Evolutionary conservation across 495 filamentous ascomycete genomes (phyloP).

Genomic region (Daldinia loculata): DNA sequence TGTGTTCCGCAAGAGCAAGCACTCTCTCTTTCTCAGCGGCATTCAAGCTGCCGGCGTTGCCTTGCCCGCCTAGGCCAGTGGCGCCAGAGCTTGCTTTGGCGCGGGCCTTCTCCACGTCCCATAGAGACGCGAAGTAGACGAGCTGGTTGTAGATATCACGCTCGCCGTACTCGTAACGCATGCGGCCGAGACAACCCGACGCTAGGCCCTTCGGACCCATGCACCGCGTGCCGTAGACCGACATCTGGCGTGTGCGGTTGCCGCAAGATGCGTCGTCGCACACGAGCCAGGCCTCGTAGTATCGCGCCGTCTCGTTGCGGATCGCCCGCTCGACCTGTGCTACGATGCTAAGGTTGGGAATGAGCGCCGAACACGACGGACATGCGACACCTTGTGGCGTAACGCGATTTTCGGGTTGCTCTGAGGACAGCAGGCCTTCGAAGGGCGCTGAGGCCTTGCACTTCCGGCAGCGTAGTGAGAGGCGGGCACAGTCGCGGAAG

Average conservation of each 20-base stretch:
- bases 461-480: conserved; percentile 79
- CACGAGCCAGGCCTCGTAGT: conserved; percentile 91
- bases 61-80: conserved; percentile 46
- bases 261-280: conserved; percentile 91
- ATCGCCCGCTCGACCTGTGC: conserved; percentile 88
- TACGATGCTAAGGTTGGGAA: conserved; percentile 77
- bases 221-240: conserved; percentile 89
- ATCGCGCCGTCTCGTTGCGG: conserved; percentile 76
- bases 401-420: conserved; percentile 57
- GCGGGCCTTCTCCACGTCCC: conserved; percentile 87
- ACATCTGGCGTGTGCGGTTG: conserved; percentile 87
- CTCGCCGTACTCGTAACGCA: conserved; percentile 89
- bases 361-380: conserved; percentile 62
- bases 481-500: conserved; percentile 79
- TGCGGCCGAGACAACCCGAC: conserved; percentile 82
- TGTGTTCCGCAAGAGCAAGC: conserved; percentile 77
- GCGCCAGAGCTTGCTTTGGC: conserved; percentile 49
- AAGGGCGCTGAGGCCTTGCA: conserved; percentile 79
- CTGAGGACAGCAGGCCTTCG: conserved; percentile 67
- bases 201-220: conserved; percentile 85
- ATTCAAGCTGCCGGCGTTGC: conserved; percentile 51
- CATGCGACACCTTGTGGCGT: conserved; percentile 80
- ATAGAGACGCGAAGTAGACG: conserved; percentile 83
- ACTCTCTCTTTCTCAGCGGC: conserved; percentile 61
- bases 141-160: conserved; percentile 94